phyloP scores from a whole-genome alignment of 257 asterid species.

The Przewalskia tangutica region DNA sequence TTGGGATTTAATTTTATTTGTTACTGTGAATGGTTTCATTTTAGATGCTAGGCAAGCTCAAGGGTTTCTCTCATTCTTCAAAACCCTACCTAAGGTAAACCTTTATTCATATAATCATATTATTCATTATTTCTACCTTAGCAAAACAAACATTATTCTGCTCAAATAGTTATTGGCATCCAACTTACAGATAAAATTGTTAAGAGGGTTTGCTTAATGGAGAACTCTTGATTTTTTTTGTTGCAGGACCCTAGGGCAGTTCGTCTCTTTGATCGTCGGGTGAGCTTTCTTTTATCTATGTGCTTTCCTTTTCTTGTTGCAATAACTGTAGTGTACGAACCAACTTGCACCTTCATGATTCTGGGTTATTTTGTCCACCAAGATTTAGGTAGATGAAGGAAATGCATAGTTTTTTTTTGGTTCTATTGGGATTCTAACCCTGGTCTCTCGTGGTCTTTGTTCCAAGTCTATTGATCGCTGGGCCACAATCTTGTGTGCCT shows the following conservation, averaged over 20 bases:
- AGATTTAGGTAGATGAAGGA: neutral
- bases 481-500: neutral
- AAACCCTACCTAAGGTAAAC: slow-evolving; percentile 58
- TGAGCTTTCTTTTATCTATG: slow-evolving; percentile 19
- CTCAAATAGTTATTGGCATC: neutral
- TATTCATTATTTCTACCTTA: neutral
- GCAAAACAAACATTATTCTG: neutral
- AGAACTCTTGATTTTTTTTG: neutral
- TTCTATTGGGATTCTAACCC: neutral
- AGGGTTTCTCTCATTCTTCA: slow-evolving; percentile 89
- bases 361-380: neutral
- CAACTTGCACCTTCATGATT: neutral
- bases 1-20: neutral
- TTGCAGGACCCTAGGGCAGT: slow-evolving; percentile 85
- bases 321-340: neutral
- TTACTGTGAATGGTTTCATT: neutral
- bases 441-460: neutral
- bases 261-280: slow-evolving; percentile 94
- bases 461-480: neutral
- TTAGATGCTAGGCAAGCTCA: slow-evolving; percentile 96
- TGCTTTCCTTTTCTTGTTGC: neutral
- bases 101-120: neutral
- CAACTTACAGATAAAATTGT: neutral
- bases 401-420: neutral
- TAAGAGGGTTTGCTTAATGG: neutral